phyloP scores from a whole-genome alignment of 2,329 filamentous ascomycete species.

The Scopulariopsis brevicaulis region DNA sequence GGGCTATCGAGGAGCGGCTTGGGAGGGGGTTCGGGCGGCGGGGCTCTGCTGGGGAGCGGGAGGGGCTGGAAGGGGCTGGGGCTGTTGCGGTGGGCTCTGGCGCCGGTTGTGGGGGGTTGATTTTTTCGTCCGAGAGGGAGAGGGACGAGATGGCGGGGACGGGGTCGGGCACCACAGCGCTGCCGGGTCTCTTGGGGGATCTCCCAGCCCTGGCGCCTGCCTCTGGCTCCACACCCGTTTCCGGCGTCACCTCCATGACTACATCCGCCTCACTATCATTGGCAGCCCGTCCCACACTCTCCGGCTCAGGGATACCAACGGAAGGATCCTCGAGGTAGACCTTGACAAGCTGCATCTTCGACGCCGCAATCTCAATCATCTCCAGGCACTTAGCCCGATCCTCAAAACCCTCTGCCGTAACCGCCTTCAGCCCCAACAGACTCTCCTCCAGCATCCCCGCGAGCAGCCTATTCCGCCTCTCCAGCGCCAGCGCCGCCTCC shows the following conservation, averaged over 20 bases:
- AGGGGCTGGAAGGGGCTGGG: background rate
- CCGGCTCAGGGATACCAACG: constrained; percentile 14
- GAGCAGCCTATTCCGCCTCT: constrained; percentile 54
- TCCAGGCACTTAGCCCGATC: constrained; percentile 38
- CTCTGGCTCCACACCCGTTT: background rate
- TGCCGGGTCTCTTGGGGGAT: background rate
- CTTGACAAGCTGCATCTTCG: constrained; percentile 55
- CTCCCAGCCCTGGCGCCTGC: background rate
- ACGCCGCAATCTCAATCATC: constrained; percentile 44
- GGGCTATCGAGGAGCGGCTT: constrained; percentile 54
- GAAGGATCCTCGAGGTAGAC: constrained; percentile 48
- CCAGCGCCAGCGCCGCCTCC: constrained; percentile 36
- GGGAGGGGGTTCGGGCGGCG: constrained; percentile 27
- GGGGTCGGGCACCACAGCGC: constrained; percentile 4
- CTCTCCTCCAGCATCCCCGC: constrained; percentile 58
- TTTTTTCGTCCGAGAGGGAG: constrained; percentile 9
- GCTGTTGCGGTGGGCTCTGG: background rate
- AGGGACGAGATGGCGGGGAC: constrained; percentile 10
- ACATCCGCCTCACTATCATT: background rate
- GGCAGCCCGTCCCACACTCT: background rate
- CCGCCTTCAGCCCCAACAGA: constrained; percentile 48
- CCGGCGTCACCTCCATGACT: constrained; percentile 1
- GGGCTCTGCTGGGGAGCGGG: background rate
- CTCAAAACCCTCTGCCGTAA: constrained; percentile 37
- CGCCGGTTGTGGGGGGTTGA: constrained; percentile 9